Base-by-base conservation (phyloP, 352 stramenopile genomes). In the Phytophthora melonis region DNA sequence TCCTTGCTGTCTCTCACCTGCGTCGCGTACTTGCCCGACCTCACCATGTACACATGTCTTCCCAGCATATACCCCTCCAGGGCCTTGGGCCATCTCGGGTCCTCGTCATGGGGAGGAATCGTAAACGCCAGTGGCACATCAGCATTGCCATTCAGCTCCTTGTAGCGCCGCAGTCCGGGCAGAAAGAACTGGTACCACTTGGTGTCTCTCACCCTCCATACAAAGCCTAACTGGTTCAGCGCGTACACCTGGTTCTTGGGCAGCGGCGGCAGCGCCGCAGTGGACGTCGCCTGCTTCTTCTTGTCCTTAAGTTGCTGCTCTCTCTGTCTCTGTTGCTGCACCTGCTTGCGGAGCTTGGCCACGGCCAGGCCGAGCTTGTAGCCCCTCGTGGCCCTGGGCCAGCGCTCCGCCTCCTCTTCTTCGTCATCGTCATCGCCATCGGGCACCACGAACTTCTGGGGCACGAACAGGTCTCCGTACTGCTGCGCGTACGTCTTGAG, bases 381-480 rank as follows among this genome's bases (percentile, higher is more conserved):
- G 4, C 93, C 93, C 77, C 88, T 92, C 27, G 90, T 92, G 25
- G 90, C 72, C 58, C 92, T 74, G 16, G 94, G 91, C 92, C 93
- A 98, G 10, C 39, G 27, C 9, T 59, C 36, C 0, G 16, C 16
- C 34, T 8, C 32, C 1, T 54, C 63, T 7, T 77, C 66, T 0
- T 71, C 25, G 19, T 87, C 84, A 50, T 84, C 75, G 7, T 82
- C 27, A 32, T 32, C 27, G 2, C 23, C 23, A 25, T 41, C 61
- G 2, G 93, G 93, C 1, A 98, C 89, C 14, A 94, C 84, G 71
- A 98, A 98, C 60, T 95, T 93, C 73, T 98, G 92, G 41, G 94
- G 94, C n/a, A 99, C 93, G 61, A 97, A 91, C 23, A 98, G 73
- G 69, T 98, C 82, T 19, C 92, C 93, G 57, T 97, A 86, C 0